Conservation (phyloP, 176 grass and related monocot genomes). For the Phragmites australis region DNA sequence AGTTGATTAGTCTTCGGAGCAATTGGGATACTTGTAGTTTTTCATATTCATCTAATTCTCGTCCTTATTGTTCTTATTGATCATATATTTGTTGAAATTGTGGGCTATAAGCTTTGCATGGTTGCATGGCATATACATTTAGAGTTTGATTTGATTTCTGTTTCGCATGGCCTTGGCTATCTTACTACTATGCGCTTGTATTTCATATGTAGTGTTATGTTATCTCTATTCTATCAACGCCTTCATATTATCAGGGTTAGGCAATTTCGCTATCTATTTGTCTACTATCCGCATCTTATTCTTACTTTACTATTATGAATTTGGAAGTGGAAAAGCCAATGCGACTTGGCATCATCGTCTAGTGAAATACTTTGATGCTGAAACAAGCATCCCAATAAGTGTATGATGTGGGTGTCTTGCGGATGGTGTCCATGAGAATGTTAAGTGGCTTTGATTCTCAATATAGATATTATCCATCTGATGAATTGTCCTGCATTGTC, state of each 20-base stretch:
- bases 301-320: neutral
- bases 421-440: neutral
- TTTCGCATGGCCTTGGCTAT: neutral
- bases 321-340: neutral
- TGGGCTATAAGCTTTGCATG: neutral
- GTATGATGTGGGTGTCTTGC: neutral
- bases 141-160: neutral
- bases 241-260: no score
- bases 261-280: no score
- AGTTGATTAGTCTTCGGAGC: neutral
- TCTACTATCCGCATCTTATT: neutral
- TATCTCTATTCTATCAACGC: neutral
- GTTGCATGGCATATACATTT: neutral
- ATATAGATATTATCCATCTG: neutral
- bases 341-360: neutral
- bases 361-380: neutral
- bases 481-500: neutral
- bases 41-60: neutral
- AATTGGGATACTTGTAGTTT: neutral
- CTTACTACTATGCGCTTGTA: neutral
- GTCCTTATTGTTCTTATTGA: neutral
- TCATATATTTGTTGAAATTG: neutral
- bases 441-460: neutral
- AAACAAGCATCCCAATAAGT: neutral
- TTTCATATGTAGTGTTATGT: neutral